Evolutionary conservation across 2,329 filamentous ascomycete genomes (phyloP).

Genomic region (Colletotrichum australisinense): DNA sequence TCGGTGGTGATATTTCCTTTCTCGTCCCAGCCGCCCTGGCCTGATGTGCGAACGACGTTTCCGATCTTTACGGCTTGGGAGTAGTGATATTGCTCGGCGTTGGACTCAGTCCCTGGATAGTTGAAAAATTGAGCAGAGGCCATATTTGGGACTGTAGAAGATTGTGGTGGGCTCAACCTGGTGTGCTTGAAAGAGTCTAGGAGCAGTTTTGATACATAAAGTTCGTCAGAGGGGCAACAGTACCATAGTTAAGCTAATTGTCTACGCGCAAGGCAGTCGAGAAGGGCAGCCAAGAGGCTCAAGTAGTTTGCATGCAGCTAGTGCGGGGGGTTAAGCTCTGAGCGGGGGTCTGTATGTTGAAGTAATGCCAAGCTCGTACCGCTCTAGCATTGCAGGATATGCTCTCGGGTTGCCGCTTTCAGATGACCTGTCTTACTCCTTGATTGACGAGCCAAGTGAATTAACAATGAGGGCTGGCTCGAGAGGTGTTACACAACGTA

Average conservation of each 20-base stretch:
- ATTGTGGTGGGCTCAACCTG: too few species aligned
- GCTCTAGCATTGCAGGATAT: not conserved
- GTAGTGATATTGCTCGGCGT: slow-evolving; percentile 41
- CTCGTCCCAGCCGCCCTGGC: slow-evolving; percentile 41
- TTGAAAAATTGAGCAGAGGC: slow-evolving; percentile 30
- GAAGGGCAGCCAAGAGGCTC: not conserved
- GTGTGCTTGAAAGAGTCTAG: not conserved
- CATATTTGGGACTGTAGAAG: not conserved
- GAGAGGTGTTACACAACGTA: not conserved
- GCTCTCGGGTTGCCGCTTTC: not conserved
- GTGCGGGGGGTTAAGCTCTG: not conserved
- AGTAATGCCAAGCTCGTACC: not conserved
- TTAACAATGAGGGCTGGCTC: not conserved
- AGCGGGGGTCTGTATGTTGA: not conserved
- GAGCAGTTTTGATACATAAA: not conserved
- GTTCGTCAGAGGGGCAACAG: not conserved
- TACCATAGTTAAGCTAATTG: not conserved
- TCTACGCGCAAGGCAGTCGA: not conserved
- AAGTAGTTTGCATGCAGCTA: not conserved
- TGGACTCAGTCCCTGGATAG: slow-evolving; percentile 37
- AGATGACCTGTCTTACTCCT: not conserved
- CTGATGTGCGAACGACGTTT: slow-evolving; percentile 41
- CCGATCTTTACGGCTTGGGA: slow-evolving; percentile 42
- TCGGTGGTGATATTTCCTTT: slow-evolving; percentile 36
- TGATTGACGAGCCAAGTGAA: not conserved